A percentile compares a stretch with the other conserved stretches of the same genome.
Conservation (phyloP, 495 filamentous ascomycete species). For the Hypomontagnella monticulosa region DNA sequence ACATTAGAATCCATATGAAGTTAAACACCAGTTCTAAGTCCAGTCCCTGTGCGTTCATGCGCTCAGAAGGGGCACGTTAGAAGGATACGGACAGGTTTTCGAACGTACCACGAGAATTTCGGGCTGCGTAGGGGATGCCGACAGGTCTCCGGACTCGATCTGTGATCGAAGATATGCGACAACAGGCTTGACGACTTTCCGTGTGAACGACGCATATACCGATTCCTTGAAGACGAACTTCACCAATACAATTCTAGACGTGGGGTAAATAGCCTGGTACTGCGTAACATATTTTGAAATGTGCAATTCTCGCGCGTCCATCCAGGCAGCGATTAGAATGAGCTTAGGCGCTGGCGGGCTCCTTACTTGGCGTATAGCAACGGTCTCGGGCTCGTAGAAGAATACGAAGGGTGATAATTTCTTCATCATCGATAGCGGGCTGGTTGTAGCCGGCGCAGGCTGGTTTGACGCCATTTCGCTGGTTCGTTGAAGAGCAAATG, state of each 20-base stretch:
- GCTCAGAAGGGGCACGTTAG: neutral
- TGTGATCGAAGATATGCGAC: slow-evolving; percentile 36
- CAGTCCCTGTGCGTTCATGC: neutral
- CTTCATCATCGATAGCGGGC: slow-evolving; percentile 50
- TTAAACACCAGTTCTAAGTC: neutral
- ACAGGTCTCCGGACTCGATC: slow-evolving; percentile 35
- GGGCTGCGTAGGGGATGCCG: slow-evolving; percentile 36
- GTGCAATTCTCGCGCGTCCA: slow-evolving; percentile 56
- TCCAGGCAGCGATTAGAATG: slow-evolving; percentile 56
- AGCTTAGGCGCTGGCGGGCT: slow-evolving; percentile 44
- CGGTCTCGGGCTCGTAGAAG: slow-evolving; percentile 47
- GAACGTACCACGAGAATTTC: slow-evolving; percentile 47
- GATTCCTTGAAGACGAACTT: slow-evolving; percentile 48
- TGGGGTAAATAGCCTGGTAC: slow-evolving; percentile 54
- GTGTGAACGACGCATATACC: slow-evolving; percentile 10
- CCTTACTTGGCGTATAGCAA: neutral
- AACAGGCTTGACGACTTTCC: slow-evolving; percentile 32
- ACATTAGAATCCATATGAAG: neutral
- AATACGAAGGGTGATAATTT: slow-evolving; percentile 49
- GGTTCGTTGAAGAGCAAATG: neutral
- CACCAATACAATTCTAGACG: slow-evolving; percentile 52
- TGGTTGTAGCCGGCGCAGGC: slow-evolving; percentile 1
- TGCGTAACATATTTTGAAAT: slow-evolving; percentile 56
- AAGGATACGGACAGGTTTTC: neutral
- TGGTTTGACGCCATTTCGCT: slow-evolving; percentile 36